A percentile compares a stretch with the other conserved stretches of the same genome.
These are phyloP conservation scores for Zoysia matrella DNA, from an alignment of 202 grass and related monocot genomes.

Conservation along the genomic window DNA sequence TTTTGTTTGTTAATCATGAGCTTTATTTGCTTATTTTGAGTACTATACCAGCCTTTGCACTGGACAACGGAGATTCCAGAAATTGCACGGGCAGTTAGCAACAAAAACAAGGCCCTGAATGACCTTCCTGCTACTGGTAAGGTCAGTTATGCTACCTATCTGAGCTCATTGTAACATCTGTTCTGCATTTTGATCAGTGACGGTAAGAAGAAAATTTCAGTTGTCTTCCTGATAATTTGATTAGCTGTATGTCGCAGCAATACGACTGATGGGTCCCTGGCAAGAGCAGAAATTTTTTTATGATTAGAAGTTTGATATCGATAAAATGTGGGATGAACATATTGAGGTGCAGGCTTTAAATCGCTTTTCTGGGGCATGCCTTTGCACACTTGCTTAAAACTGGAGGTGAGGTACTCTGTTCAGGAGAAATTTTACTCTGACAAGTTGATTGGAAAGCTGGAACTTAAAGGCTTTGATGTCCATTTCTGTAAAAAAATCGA, in stretches of 20 bases:
- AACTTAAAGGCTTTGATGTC: slow-evolving; percentile 17
- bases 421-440: slow-evolving; percentile 27
- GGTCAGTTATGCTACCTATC: background rate
- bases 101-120: background rate
- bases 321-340: slow-evolving; percentile 28
- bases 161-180: background rate
- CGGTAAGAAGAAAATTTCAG: background rate
- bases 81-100: slow-evolving; percentile 13
- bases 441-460: slow-evolving; percentile 40
- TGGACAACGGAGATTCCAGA: slow-evolving; percentile 17
- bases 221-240: background rate
- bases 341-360: slow-evolving; percentile 34
- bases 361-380: slow-evolving; percentile 39
- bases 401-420: slow-evolving; percentile 2
- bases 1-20: slow-evolving; percentile 45
- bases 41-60: slow-evolving; percentile 2
- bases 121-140: background rate
- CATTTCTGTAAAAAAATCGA: slow-evolving; percentile 28
- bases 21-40: slow-evolving; percentile 45
- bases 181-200: background rate
- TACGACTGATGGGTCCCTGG: background rate
- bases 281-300: background rate
- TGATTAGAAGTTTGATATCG: slow-evolving; percentile 3
- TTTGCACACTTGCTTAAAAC: background rate
- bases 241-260: background rate